These are phyloP conservation scores for Curvularia sp. DNA, from an alignment of 2,329 filamentous ascomycete genomes.

Conservation along the genomic window DNA sequence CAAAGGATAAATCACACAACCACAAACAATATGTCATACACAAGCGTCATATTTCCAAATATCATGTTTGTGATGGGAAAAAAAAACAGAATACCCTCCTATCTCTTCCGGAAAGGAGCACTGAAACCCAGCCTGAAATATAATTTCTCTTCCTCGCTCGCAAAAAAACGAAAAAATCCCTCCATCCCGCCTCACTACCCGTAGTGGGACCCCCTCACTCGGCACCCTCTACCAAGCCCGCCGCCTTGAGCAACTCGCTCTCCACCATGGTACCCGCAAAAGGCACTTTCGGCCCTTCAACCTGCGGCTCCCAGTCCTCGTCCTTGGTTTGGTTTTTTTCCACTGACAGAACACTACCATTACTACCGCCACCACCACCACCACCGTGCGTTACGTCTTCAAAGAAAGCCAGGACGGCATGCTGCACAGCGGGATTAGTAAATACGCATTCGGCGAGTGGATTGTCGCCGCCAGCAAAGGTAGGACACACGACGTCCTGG, in stretches of 20 bases:
- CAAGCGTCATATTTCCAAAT: not conserved
- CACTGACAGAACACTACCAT: too few species aligned
- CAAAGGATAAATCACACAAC: not conserved
- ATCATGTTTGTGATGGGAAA: not conserved
- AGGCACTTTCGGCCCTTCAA: constrained; percentile 30
- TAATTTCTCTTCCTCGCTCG: not conserved
- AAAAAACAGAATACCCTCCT: not conserved
- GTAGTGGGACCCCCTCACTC: constrained; percentile 8
- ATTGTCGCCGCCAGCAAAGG: constrained; percentile 71
- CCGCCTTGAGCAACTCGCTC: constrained; percentile 39
- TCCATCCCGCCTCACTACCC: too few species aligned
- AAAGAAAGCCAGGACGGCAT: constrained; percentile 67
- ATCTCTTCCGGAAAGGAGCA: not conserved
- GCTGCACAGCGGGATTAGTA: constrained; percentile 57
- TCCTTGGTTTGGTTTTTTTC: constrained; percentile 21
- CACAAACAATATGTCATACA: too few species aligned
- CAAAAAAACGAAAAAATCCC: not conserved
- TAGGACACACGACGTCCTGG: constrained; percentile 46
- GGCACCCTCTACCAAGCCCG: constrained; percentile 27
- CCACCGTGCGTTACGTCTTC: constrained; percentile 59
- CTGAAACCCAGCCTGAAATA: not conserved
- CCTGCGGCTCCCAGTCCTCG: constrained; percentile 29
- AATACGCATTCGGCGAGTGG: constrained; percentile 69
- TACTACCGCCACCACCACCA: constrained; percentile 27
- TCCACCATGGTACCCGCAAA: constrained; percentile 46